Base-by-base conservation (phyloP, 2,329 filamentous ascomycete genomes). In the Phyllosticta ampelicida region DNA sequence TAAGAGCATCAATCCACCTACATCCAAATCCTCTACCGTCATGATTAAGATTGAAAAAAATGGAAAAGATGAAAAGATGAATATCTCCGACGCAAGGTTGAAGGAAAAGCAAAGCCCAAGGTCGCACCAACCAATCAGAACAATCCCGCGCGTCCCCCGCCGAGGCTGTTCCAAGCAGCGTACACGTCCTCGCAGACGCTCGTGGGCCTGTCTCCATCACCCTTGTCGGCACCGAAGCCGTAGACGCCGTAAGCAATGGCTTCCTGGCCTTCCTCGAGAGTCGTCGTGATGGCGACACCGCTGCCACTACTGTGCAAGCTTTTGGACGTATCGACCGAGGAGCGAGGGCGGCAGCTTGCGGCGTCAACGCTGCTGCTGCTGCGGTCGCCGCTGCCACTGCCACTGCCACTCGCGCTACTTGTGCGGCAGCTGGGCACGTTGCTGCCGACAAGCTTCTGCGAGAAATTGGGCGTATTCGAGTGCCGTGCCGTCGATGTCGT, bases 121-220 rank as follows among this genome's bases (percentile, higher is more conserved):
- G 23, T 4, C 8, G n/a, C 3, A 5, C 16, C 16, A n/a, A n/a
- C 13, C 36, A 1, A n/a, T 44, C 36, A 44, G 4, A 44, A 44
- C 3, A 44, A 16, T n/a, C 36, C 36, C 36, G 36, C 36, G 36
- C 36, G 36, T 16, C 36, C 36, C 4, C 75, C 75, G 8, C 75
- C 75, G 21, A 78, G 61, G 58, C 71, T 75, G 10, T 73, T 73
- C 75, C 75, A 78, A 16, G 75, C 75, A 57, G 73, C 74, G 26
- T 77, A 64, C 8, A 78, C 73, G 61, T 78, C 75, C 29, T 76
- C 74, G 49, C 73, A 73, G 4, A 75, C 74, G 60, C 74, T 76
- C 1, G 50, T 20, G 13, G 51, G 30, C 36, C 21, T 58, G 5
- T 58, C 51, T 2, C 56, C 48, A 1, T 19, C 51, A 13, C 48